Evolutionary conservation across 2,329 filamentous ascomycete species (phyloP), one percentile per base, ranked within the genome.

Genomic region (Orbilia oligospora): DNA sequence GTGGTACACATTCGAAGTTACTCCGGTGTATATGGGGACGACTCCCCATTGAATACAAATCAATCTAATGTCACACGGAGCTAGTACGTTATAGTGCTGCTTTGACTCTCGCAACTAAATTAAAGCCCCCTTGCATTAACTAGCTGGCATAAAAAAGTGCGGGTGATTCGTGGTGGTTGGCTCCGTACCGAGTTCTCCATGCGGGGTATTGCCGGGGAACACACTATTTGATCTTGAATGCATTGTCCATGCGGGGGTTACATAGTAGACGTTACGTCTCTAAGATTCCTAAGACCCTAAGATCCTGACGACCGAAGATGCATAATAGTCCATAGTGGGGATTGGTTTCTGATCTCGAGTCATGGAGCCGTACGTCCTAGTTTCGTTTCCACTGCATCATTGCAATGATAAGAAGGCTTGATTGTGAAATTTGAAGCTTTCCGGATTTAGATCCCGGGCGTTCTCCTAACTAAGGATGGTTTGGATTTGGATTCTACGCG

Each of bases 181-280:
- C 56, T 33, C 56, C 36, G 56, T 61, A 10, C 56, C 56, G 56
- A 61, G 36, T 44, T 44, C 36, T n/a, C 56, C 56, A 61, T 61
- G 56, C 36, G 56, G 56, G 56, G 56, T 61, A 41, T 61, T 61
- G 56, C 56, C 56, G 56, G 53, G 53, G 53, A 56, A 30, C 27
- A 58, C 27, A 22, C 27, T 14, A 58, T 58, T 27, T 30, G 30
- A 58, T 38, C 2, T 18, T 33, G 27, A 30, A 38, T 12, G 27
- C n/a, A 58, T 20, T 12, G 24, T 4, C n/a, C 44, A 61, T 61
- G 56, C 36, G 56, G 56, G 56, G 56, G 44, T 1, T 5, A 6
- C 1, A 5, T 30, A 30, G 27, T 30, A 30, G 27, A 30, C 27
- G 27, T 30, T 30, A 30, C 27, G 27, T 46, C 44, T 20, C 12